Evolutionary conservation across 805 yeast genomes (phyloP), one percentile per base, ranked within the genome.

Genomic region (Barnettozyma vustinii): DNA sequence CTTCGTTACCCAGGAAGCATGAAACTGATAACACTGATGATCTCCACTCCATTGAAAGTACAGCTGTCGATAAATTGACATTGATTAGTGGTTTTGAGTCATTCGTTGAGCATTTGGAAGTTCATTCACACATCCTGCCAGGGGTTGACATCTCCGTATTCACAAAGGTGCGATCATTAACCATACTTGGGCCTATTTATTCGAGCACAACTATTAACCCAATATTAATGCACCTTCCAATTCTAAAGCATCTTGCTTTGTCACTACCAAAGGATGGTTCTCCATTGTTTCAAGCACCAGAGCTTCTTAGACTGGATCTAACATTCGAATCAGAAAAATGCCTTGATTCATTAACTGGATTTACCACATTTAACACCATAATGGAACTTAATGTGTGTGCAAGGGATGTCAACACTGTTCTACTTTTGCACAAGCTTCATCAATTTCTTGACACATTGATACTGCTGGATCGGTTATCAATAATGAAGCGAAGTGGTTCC

Each of bases 171-270:
- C 42, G 21, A 20, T 56, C 60, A 4, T 43, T 57, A 37, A 54
- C 52, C 1, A 37, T 59, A 1, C 43, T 59, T 1, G 60, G 59
- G 4, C 33, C 48, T 2, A 23, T 50, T 7, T 12, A 40, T 6
- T 20, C 37, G 9, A 27, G 42, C 9, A 12, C 26, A 9, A 15
- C 15, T 4, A 15, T 46, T 5, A 21, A 32, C 16, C 15, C 41
- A 4, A 25, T 44, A 12, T 4, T 37, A 9, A 26, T 13, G 2
- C 13, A 36, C 8, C 37, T 18, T 9, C 12, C 37, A 4, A 18
- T 19, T 4, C 26, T 58, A 20, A 40, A 46, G 5, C 55, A 47
- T 44, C 35, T 58, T 15, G 58, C 59, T 10, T 19, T 32, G 9
- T 45, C 18, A 25, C 23, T 25, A 27, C 27, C 19, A 10, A 12